Conservation (phyloP, 495 filamentous ascomycete species). For the Amniculicola lignicola region DNA sequence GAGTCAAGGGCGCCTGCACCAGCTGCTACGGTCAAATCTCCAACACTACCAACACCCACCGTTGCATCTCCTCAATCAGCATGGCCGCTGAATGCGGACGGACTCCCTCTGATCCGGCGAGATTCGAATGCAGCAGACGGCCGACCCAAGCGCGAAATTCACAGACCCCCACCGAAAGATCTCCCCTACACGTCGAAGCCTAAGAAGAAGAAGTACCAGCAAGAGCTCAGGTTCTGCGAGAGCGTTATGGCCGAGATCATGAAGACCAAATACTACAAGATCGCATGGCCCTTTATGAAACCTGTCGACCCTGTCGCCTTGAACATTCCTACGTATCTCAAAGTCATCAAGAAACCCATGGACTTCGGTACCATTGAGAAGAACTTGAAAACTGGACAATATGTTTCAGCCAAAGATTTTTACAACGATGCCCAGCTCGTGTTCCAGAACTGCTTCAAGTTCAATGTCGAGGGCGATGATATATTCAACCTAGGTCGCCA, state of each 20-base stretch:
- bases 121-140: conserved; percentile 72
- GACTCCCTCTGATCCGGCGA: conserved; percentile 87
- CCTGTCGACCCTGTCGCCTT: conserved; percentile 92
- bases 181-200: conserved; percentile 78
- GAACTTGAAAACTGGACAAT: conserved; percentile 78
- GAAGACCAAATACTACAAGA: conserved; percentile 64
- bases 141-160: conserved; percentile 89
- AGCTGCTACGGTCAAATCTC: conserved; percentile 34
- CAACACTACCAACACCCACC: conserved; percentile 47
- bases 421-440: conserved; percentile 78
- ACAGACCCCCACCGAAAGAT: conserved; percentile 83
- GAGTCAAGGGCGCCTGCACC: conserved; percentile 25
- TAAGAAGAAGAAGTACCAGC: conserved; percentile 87
- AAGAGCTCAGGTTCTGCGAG: conserved; percentile 87
- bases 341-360: conserved; percentile 94
- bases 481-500: conserved; percentile 67
- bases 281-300: conserved; percentile 67
- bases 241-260: conserved; percentile 72
- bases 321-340: conserved; percentile 91
- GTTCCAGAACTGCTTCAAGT: conserved; percentile 84
- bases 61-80: conserved; percentile 52
- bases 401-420: conserved; percentile 79
- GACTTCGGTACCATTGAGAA: conserved; percentile 73
- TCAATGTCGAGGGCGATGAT: conserved; percentile 77
- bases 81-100: conserved; percentile 79